These are phyloP conservation scores for Ophiostoma pallidulum DNA, from an alignment of 2,329 filamentous ascomycete species.

Conservation along the genomic window DNA sequence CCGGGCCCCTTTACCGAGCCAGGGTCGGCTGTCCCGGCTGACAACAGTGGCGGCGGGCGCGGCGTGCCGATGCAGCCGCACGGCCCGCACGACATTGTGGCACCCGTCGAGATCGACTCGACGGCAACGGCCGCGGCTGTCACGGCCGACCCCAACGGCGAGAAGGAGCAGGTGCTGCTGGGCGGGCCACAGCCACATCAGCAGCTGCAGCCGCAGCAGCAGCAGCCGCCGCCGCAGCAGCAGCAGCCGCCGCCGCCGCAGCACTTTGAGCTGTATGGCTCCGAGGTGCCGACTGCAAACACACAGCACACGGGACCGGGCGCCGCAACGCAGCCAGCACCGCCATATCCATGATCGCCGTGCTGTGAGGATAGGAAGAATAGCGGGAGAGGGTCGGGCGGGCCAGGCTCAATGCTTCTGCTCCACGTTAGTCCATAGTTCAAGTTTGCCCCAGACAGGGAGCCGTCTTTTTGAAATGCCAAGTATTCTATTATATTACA, in stretches of 20 bases:
- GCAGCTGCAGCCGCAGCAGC: not conserved
- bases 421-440: too few species aligned
- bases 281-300: conserved; percentile 20
- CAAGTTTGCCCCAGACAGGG: too few species aligned
- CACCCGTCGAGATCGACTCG: conserved; percentile 46
- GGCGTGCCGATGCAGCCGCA: conserved; percentile 37
- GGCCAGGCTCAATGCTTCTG: too few species aligned
- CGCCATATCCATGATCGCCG: not conserved
- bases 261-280: conserved; percentile 36
- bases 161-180: conserved; percentile 6
- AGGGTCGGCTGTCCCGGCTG: conserved; percentile 3
- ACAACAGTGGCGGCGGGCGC: conserved; percentile 15
- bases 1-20: conserved; percentile 38
- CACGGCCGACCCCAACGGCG: conserved; percentile 7
- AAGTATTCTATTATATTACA: too few species aligned
- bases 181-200: too few species aligned
- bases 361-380: not conserved
- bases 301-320: not conserved
- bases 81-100: conserved; percentile 39
- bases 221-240: too few species aligned
- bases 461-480: too few species aligned
- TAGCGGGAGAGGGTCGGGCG: too few species aligned
- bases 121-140: not conserved
- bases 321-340: not conserved
- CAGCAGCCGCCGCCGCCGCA: conserved; percentile 10